Evolutionary conservation across 345 rosid species (phyloP).

Genomic region (Excoecaria cochinchinensis): DNA sequence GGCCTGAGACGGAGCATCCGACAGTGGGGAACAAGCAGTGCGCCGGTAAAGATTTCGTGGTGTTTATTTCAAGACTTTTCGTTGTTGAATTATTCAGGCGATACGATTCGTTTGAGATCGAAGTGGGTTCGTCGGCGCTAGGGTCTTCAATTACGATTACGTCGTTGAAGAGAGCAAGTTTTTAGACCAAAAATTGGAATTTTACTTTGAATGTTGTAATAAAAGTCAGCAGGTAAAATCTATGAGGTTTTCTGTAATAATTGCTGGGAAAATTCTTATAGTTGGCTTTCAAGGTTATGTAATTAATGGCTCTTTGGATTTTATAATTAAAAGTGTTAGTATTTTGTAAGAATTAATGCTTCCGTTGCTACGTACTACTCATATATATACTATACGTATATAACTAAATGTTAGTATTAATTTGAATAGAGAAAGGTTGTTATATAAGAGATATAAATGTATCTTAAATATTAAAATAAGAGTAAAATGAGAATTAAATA

Average conservation of each 20-base stretch:
- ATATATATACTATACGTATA: too few relatives aligned
- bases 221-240: background rate
- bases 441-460: too few relatives aligned
- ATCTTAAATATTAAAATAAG: too few relatives aligned
- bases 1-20: conserved; percentile 69
- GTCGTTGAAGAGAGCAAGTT: conserved; percentile 61
- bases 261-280: background rate
- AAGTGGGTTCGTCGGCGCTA: conserved; percentile 47
- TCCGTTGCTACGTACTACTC: too few relatives aligned
- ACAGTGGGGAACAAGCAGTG: conserved; percentile 73
- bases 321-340: too few relatives aligned
- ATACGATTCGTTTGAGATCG: conserved; percentile 75
- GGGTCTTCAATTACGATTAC: conserved; percentile 57
- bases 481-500: too few relatives aligned
- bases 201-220: background rate
- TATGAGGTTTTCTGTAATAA: background rate
- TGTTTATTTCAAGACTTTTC: conserved; percentile 61
- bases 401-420: too few relatives aligned
- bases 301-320: too few relatives aligned
- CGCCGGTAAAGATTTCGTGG: conserved; percentile 86
- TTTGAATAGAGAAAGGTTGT: too few relatives aligned
- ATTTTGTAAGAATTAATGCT: too few relatives aligned
- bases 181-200: conserved; percentile 24
- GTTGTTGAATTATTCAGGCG: conserved; percentile 75
- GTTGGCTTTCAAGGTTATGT: too few relatives aligned